phyloP scores from a whole-genome alignment of 441 rosid genomes.

The Manihot esculenta region DNA sequence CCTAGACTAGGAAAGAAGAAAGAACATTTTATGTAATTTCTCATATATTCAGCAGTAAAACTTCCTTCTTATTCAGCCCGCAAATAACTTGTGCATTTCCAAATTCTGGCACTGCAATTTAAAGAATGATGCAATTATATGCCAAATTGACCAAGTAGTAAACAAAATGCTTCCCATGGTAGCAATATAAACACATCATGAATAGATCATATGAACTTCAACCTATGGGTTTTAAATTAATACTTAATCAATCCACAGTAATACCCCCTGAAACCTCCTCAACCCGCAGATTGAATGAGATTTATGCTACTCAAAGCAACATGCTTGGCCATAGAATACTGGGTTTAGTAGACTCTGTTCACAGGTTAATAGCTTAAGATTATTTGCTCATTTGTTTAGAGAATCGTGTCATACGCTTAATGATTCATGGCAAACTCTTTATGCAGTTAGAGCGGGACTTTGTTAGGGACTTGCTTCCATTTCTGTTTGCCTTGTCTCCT shows the following conservation, averaged over 20 bases:
- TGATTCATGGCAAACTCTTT: not conserved
- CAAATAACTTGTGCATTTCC: not conserved
- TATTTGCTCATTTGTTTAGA: not conserved
- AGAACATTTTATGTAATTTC: conserved; percentile 9
- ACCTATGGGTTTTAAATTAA: no score
- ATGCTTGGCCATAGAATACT: not conserved
- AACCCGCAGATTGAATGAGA: no score
- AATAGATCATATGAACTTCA: no score
- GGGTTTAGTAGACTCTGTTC: not conserved
- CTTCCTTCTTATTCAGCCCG: not conserved
- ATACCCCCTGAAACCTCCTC: no score
- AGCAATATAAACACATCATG: no score
- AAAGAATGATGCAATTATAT: no score
- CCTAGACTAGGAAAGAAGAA: not conserved
- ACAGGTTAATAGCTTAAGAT: not conserved
- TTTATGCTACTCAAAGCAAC: no score
- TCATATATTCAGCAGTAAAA: conserved; percentile 1
- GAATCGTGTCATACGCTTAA: not conserved
- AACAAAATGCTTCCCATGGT: no score
- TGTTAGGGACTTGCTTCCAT: not conserved
- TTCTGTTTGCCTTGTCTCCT: not conserved
- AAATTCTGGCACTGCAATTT: not conserved
- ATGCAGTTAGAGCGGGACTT: not conserved
- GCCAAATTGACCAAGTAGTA: no score
- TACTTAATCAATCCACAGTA: no score